phyloP scores from a whole-genome alignment of 768 basidiomycete genomes.

The Polyporus arcularius region DNA sequence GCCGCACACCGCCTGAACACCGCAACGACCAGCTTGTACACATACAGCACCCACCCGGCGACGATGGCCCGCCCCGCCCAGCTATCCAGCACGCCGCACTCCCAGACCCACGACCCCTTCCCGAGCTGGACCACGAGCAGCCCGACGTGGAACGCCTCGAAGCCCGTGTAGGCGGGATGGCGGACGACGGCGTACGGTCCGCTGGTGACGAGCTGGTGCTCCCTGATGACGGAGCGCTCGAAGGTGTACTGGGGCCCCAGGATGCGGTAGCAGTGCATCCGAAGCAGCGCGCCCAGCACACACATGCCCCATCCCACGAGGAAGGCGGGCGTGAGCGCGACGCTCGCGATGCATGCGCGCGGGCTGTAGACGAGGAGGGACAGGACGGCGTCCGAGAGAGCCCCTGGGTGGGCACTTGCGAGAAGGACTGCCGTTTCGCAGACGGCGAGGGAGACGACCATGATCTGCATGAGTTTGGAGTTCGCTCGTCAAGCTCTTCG shows the following conservation, averaged over 20 bases:
- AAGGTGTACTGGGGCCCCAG: conserved; percentile 24
- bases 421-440: no score
- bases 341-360: no score
- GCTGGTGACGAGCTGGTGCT: conserved; percentile 28
- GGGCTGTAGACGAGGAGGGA: no score
- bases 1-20: neutral
- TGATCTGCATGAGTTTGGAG: no score
- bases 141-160: neutral
- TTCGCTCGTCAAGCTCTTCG: no score
- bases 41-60: no score
- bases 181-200: conserved; percentile 32
- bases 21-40: neutral
- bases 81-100: conserved; percentile 4
- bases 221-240: conserved; percentile 12
- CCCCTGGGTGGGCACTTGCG: no score
- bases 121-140: neutral
- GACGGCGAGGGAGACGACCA: no score
- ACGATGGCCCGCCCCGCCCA: neutral
- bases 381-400: no score
- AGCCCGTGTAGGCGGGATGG: conserved; percentile 31
- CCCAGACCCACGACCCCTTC: conserved; percentile 7
- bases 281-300: neutral
- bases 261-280: conserved; percentile 9
- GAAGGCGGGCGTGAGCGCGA: no score
- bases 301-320: no score